A percentile compares a stretch with the other conserved stretches of the same genome.
These are phyloP conservation scores for Austropuccinia psidii DNA, from an alignment of 1,284 basidiomycete genomes.

Conservation along the genomic window DNA sequence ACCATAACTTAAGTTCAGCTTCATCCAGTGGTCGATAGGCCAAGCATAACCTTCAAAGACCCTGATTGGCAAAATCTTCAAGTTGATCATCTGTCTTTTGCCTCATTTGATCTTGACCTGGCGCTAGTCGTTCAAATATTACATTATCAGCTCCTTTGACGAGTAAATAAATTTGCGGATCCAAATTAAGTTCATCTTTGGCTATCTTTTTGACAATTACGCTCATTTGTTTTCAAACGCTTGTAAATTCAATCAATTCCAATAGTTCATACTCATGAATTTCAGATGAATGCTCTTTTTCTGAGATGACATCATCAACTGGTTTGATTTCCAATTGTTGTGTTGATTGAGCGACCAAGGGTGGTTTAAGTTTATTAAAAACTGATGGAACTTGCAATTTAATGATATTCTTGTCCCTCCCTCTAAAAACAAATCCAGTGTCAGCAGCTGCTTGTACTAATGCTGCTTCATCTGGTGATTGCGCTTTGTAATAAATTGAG, in stretches of 20 bases:
- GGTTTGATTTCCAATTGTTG: conserved; percentile 6
- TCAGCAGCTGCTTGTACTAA: conserved; percentile 97
- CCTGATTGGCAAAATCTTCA: conserved; percentile 78
- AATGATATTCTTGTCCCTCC: conserved; percentile 71
- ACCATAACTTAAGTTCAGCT: conserved; percentile 73
- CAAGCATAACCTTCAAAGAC: conserved; percentile 81
- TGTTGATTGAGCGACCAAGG: neutral
- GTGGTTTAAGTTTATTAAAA: neutral
- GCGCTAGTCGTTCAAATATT: conserved; percentile 79
- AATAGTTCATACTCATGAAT: conserved; percentile 81
- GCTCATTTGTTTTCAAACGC: conserved; percentile 90
- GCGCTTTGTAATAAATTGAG: conserved; percentile 87
- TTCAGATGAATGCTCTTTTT: conserved; percentile 43
- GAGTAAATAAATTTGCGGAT: conserved; percentile 60
- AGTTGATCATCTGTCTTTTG: conserved; percentile 71
- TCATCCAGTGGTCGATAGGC: conserved; percentile 77
- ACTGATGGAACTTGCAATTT: conserved; percentile 69
- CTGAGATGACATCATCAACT: neutral
- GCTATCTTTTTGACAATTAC: conserved; percentile 66
- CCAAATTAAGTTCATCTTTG: conserved; percentile 39
- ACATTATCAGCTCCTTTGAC: conserved; percentile 87
- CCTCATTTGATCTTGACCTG: conserved; percentile 64
- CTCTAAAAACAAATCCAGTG: conserved; percentile 84
- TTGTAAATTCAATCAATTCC: conserved; percentile 92
- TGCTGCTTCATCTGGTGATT: conserved; percentile 93